A percentile compares a stretch with the other conserved stretches of the same genome.
Evolutionary conservation across 768 basidiomycete species (phyloP).

Genomic region (Tylopilus vinaceipallidus): DNA sequence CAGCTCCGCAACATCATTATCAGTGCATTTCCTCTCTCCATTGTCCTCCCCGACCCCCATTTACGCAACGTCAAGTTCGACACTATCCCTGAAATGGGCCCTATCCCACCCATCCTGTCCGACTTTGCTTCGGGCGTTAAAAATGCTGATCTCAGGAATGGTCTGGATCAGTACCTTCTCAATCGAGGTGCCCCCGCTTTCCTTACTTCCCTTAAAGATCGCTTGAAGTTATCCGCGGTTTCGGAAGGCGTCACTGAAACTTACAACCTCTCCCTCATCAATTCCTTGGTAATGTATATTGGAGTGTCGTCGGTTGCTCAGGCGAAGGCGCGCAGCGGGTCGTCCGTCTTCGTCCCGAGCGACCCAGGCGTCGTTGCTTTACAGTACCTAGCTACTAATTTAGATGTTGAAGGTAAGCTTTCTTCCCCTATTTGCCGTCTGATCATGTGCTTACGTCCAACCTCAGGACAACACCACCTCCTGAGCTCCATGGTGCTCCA

Average conservation of each 20-base stretch:
- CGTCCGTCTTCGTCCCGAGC: constrained; percentile 73
- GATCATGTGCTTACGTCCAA: not conserved
- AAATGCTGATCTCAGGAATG: constrained; percentile 70
- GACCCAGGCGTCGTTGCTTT: constrained; percentile 85
- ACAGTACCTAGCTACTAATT: constrained; percentile 75
- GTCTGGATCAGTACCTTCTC: constrained; percentile 84
- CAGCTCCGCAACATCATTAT: constrained; percentile 97
- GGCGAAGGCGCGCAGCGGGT: constrained; percentile 81
- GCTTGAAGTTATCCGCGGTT: constrained; percentile 52
- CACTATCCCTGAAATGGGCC: constrained; percentile 83
- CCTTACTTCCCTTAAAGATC: constrained; percentile 76
- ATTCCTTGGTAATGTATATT: constrained; percentile 93
- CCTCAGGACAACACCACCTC: constrained; percentile 89
- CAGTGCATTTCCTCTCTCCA: constrained; percentile 85
- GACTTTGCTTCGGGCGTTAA: constrained; percentile 87
- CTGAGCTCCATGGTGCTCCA: constrained; percentile 92
- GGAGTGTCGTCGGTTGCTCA: constrained; percentile 92
- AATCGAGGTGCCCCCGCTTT: constrained; percentile 70
- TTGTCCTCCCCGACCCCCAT: constrained; percentile 84
- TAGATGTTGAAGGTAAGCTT: constrained; percentile 90
- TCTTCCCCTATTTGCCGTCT: not conserved
- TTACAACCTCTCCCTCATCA: constrained; percentile 89
- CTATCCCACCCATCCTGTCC: constrained; percentile 85
- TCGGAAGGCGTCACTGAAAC: constrained; percentile 50
- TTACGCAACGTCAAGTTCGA: constrained; percentile 74